Conservation (phyloP, 78 protist species). For the Creolimax fragrantissima region DNA sequence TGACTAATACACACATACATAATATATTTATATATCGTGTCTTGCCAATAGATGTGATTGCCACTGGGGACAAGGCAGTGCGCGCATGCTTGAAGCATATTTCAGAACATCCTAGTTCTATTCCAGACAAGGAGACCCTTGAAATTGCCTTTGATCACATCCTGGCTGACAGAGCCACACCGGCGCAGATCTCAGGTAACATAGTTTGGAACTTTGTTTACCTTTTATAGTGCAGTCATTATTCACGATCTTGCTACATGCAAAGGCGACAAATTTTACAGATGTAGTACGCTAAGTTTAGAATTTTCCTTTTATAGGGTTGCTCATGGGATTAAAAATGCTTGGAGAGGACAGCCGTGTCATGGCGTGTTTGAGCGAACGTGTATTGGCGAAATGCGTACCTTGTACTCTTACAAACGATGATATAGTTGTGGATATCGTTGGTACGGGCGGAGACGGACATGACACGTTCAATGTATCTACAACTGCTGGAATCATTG, state of each 20-base stretch:
- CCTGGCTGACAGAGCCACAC: background rate
- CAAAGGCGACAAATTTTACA: too few relatives aligned
- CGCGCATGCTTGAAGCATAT: background rate
- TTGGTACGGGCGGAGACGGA: constrained; percentile 64
- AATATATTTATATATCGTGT: too few relatives aligned
- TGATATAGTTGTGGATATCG: constrained; percentile 39
- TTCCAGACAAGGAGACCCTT: background rate
- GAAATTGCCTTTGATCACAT: background rate
- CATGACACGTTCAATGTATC: constrained; percentile 52
- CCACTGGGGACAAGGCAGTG: background rate
- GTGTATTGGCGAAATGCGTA: background rate
- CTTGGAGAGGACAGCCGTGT: background rate
- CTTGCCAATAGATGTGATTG: too few relatives aligned
- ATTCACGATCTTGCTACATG: too few relatives aligned
- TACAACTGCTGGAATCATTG: constrained; percentile 41
- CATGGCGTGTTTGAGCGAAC: background rate
- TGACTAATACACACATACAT: too few relatives aligned
- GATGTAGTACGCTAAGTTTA: too few relatives aligned
- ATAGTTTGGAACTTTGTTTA: too few relatives aligned
- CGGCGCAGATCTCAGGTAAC: background rate
- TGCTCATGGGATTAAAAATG: background rate
- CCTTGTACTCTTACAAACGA: background rate
- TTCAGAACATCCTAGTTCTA: background rate
- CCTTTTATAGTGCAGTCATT: too few relatives aligned
- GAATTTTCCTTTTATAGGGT: too few relatives aligned